Percentiles rank a stretch among this genome's conserved stretches.
phyloP scores from a whole-genome alignment of 768 basidiomycete genomes.

The Candolleomyces aberdarensis region DNA sequence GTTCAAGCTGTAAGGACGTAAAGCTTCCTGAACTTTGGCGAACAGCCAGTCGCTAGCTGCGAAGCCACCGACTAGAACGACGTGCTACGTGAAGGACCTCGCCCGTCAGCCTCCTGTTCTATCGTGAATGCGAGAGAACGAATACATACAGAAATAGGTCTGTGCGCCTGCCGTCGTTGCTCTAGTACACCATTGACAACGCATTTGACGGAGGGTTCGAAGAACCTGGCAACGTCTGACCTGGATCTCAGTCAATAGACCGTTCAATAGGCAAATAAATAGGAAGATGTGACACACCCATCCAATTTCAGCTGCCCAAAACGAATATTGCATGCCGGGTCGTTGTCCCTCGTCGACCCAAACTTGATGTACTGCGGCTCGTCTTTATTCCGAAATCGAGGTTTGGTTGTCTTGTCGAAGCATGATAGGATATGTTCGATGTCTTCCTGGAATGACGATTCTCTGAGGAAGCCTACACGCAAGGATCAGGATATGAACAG shows the following conservation, averaged over 20 bases:
- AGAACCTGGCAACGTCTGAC: slow-evolving; percentile 26
- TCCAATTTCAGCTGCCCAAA: slow-evolving; percentile 41
- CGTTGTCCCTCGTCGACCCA: slow-evolving; percentile 36
- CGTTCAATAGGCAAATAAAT: not conserved
- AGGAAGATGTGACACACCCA: slow-evolving; percentile 19
- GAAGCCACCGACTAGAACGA: slow-evolving; percentile 57
- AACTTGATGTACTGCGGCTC: slow-evolving; percentile 42
- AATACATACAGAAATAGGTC: slow-evolving; percentile 22
- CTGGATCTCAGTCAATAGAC: slow-evolving; percentile 10
- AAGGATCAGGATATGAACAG: not conserved
- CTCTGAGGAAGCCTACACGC: slow-evolving; percentile 29
- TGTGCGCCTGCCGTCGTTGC: slow-evolving; percentile 14
- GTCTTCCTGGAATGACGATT: slow-evolving; percentile 36
- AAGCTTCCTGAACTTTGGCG: slow-evolving; percentile 33
- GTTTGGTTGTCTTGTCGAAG: slow-evolving; percentile 45
- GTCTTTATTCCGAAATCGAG: slow-evolving; percentile 30
- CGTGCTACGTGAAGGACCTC: slow-evolving; percentile 23
- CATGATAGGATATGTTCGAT: slow-evolving; percentile 32
- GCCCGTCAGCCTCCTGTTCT: not conserved
- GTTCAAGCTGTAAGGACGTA: slow-evolving; percentile 35
- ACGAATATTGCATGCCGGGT: slow-evolving; percentile 31
- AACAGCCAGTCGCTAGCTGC: slow-evolving; percentile 57
- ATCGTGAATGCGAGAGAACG: not conserved
- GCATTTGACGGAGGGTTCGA: slow-evolving; percentile 29
- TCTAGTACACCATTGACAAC: slow-evolving; percentile 23